phyloP scores from a whole-genome alignment of 805 yeast species.

The Suhomyces tanzawaensis region DNA sequence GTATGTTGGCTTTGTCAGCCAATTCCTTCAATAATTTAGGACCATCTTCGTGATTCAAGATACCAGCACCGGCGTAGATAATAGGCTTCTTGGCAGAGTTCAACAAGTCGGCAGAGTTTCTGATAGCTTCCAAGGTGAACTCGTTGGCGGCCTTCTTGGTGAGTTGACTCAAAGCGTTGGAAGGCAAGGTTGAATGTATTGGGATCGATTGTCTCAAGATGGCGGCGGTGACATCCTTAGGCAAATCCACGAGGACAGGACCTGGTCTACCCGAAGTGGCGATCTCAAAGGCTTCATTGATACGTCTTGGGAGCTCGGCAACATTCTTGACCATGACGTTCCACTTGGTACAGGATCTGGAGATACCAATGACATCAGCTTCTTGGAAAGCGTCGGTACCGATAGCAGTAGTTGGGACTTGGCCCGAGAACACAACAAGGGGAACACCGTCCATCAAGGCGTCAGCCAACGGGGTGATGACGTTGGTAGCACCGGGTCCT shows the following conservation, averaged over 20 bases:
- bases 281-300: slow-evolving; percentile 97
- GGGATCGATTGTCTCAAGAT: slow-evolving; percentile 86
- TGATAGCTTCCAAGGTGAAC: slow-evolving; percentile 70
- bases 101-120: slow-evolving; percentile 73
- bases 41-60: slow-evolving; percentile 75
- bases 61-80: slow-evolving; percentile 90
- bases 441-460: slow-evolving; percentile 98
- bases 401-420: slow-evolving; percentile 91
- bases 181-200: slow-evolving; percentile 70
- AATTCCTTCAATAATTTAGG: slow-evolving; percentile 77
- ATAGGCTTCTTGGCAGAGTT: slow-evolving; percentile 85
- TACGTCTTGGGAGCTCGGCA: slow-evolving; percentile 90
- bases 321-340: slow-evolving; percentile 96
- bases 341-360: slow-evolving; percentile 98
- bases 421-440: slow-evolving; percentile 94
- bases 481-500: slow-evolving; percentile 99
- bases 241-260: slow-evolving; percentile 95
- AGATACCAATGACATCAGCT: slow-evolving; percentile 96
- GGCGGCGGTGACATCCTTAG: slow-evolving; percentile 96
- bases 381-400: slow-evolving; percentile 99
- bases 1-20: slow-evolving; percentile 87
- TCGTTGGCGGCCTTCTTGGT: slow-evolving; percentile 70
- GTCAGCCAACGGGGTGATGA: slow-evolving; percentile 97
- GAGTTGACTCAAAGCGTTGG: slow-evolving; percentile 64
- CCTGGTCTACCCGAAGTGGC: slow-evolving; percentile 97